Base-by-base conservation (phyloP, 2,329 filamentous ascomycete genomes). In the Rutstroemia sp. region DNA sequence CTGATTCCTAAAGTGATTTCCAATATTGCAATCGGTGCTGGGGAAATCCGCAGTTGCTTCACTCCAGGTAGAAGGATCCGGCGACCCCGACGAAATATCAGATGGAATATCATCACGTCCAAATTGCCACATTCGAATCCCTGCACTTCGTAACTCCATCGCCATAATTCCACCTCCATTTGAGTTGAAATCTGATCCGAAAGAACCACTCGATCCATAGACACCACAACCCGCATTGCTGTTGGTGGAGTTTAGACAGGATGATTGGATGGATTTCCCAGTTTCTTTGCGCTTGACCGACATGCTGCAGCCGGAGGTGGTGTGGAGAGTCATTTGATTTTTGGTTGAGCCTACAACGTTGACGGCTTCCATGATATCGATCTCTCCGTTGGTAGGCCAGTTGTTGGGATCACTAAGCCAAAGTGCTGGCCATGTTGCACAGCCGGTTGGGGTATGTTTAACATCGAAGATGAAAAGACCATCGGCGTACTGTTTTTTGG, bases 1-100 rank as follows among this genome's bases (percentile, higher is more conserved):
- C 75, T 95, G 80, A 59, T 87, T 74, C 58, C 75, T 75, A 74
- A 96, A 95, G 71, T 86, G 79, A 1, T 72, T 65, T 56, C 82
- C 75, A 60, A 95, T 87, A 64, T 92, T 74, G 72, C 92, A 96
- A 19, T 69, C 59, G 54, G 76, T 78, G 53, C 73, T 76, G 19
- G 78, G 79, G 51, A 78, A 74, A 57, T 74, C 66, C 1, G 73
- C 75, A 58, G 72, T 73, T 0, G 77, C 75, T 9, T 65, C 72
- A 3, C 73, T 73, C 69, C 78, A 82, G 0, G 64, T 65, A 41
- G 64, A 66, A 8, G 76, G 73, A 60, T 77, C 71, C 0, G 78
- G 78, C 0, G 58, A 63, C 16, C 72, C 72, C 17, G 60, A 64
- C 19, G 68, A 63, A 44, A 81, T 73, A 19, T 78, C 76, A 1